Evolutionary conservation across 2,329 filamentous ascomycete genomes (phyloP).

Genomic region (Botrytis paeoniae): DNA sequence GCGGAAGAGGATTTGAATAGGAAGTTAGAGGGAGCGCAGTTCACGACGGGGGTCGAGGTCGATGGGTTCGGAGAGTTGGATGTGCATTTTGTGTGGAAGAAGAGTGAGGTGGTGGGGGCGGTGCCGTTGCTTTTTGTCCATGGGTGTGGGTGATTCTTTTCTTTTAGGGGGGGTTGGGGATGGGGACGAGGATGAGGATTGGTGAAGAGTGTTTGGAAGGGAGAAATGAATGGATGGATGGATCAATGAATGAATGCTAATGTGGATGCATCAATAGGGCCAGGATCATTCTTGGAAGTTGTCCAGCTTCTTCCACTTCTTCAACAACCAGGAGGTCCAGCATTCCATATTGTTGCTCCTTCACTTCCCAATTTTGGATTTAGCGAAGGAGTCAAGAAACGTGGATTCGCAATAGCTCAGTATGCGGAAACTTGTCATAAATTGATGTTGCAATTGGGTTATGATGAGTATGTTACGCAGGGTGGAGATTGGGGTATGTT

Average conservation of each 20-base stretch:
- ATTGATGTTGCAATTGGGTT: constrained; percentile 66
- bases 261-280: constrained; percentile 17
- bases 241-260: not conserved
- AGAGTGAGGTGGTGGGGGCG: constrained; percentile 47
- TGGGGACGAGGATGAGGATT: not conserved
- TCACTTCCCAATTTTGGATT: constrained; percentile 54
- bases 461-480: constrained; percentile 57
- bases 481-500: constrained; percentile 71
- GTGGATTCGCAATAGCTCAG: constrained; percentile 56
- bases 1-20: constrained; percentile 58
- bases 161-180: not conserved
- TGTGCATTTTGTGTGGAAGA: constrained; percentile 63
- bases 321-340: constrained; percentile 22
- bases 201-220: not conserved
- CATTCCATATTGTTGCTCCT: constrained; percentile 48
- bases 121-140: constrained; percentile 61
- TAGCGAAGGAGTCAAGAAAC: constrained; percentile 36
- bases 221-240: not conserved
- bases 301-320: constrained; percentile 24
- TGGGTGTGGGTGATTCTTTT: constrained; percentile 45
- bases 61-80: constrained; percentile 58
- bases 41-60: constrained; percentile 50
- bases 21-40: constrained; percentile 48
- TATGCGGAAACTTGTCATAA: constrained; percentile 64
- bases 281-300: constrained; percentile 24